Percentiles rank a stretch among this genome's conserved stretches.
Conservation (phyloP, 2,329 filamentous ascomycete genomes). For the Ascocoryne sarcoides region DNA sequence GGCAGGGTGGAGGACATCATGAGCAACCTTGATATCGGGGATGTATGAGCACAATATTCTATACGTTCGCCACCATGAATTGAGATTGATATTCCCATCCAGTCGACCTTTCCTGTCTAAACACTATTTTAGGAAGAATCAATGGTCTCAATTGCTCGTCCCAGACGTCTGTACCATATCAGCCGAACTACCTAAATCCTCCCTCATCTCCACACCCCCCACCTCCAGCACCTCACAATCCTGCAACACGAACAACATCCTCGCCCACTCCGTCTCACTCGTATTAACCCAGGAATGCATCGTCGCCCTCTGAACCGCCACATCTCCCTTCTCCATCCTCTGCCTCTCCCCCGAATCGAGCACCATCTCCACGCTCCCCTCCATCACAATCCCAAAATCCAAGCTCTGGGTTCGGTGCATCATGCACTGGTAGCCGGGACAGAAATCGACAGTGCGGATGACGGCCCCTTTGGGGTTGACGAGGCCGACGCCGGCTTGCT, state of each 20-base stretch:
- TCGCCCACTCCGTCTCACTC: slow-evolving; percentile 15
- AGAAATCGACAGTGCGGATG: slow-evolving; percentile 19
- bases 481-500: no score
- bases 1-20: not conserved
- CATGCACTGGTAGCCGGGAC: slow-evolving; percentile 13
- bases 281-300: slow-evolving; percentile 23
- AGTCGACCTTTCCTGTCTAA: no score
- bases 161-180: no score
- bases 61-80: no score
- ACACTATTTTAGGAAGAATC: no score
- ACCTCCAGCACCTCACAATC: slow-evolving; percentile 11
- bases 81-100: no score
- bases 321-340: slow-evolving; percentile 17
- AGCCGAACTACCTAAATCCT: no score
- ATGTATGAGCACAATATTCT: no score
- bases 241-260: slow-evolving; percentile 24
- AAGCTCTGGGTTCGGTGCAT: slow-evolving; percentile 23
- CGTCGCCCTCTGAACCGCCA: slow-evolving; percentile 20
- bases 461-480: no score
- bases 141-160: no score
- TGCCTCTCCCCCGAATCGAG: slow-evolving; percentile 18
- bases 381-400: slow-evolving; percentile 24
- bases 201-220: slow-evolving; percentile 12
- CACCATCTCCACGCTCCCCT: slow-evolving; percentile 19
- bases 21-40: no score